Percentiles rank a stretch among this genome's conserved stretches.
Conservation (phyloP, 1,284 basidiomycete species). For the Sanghuangporus sanghuang region DNA sequence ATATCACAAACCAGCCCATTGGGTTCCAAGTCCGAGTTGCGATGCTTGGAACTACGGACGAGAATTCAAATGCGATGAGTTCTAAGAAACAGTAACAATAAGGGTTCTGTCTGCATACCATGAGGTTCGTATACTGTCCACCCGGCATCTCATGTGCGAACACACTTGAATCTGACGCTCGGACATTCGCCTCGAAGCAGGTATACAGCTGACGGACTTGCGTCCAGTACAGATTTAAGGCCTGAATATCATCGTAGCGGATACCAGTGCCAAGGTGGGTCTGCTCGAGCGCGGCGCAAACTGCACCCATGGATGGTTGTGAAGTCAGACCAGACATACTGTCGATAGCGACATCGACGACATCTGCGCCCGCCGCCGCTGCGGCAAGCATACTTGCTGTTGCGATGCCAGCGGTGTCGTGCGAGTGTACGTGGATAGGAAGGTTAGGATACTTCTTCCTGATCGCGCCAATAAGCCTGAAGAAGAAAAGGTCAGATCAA, state of each 20-base stretch:
- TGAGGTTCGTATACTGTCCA: constrained; percentile 94
- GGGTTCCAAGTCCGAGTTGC: constrained; percentile 94
- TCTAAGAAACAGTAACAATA: constrained; percentile 10
- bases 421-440: constrained; percentile 99
- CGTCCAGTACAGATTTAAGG: constrained; percentile 97
- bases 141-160: constrained; percentile 99
- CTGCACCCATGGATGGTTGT: constrained; percentile 97
- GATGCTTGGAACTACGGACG: constrained; percentile 89
- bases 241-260: constrained; percentile 95
- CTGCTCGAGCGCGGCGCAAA: constrained; percentile 94
- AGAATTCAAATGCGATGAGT: constrained; percentile 11
- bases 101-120: constrained; percentile 44
- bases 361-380: constrained; percentile 94
- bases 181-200: constrained; percentile 98
- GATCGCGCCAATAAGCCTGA: constrained; percentile 87
- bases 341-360: constrained; percentile 98
- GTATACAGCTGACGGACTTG: constrained; percentile 94
- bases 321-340: constrained; percentile 99
- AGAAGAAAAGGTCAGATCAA: constrained; percentile 15
- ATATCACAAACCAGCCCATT: constrained; percentile 73
- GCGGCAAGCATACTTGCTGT: constrained; percentile 94
- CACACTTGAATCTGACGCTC: constrained; percentile 93
- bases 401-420: constrained; percentile 99
- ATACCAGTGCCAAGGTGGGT: constrained; percentile 94
- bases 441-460: constrained; percentile 96